A percentile compares a stretch with the other conserved stretches of the same genome.
These are phyloP conservation scores for Trichosporon ovoides DNA, from an alignment of 1,284 basidiomycete genomes.

Conservation along the genomic window DNA sequence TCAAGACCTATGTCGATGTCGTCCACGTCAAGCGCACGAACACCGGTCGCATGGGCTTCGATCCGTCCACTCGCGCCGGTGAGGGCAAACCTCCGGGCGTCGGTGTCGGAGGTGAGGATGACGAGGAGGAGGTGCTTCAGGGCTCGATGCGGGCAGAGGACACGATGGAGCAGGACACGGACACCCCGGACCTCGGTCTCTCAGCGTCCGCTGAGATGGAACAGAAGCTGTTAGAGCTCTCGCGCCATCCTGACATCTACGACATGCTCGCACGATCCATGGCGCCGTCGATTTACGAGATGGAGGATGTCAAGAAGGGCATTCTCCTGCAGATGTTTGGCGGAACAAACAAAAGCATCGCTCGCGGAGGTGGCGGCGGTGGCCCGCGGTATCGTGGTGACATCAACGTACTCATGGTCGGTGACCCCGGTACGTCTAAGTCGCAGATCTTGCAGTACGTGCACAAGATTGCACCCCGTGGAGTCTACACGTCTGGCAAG, in stretches of 20 bases:
- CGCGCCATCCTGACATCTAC: constrained; percentile 69
- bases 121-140: constrained; percentile 56
- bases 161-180: constrained; percentile 38
- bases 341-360: constrained; percentile 93
- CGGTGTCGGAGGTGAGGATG: constrained; percentile 79
- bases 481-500: constrained; percentile 94
- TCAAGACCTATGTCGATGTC: constrained; percentile 93
- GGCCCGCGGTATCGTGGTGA: constrained; percentile 95
- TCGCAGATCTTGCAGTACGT: constrained; percentile 97
- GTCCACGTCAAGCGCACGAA: constrained; percentile 81
- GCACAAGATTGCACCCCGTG: constrained; percentile 95
- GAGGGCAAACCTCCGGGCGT: constrained; percentile 59
- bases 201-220: constrained; percentile 53
- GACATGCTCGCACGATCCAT: constrained; percentile 77
- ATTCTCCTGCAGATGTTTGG: constrained; percentile 94
- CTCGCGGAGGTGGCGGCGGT: constrained; percentile 85
- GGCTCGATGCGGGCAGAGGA: constrained; percentile 23
- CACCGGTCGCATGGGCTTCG: constrained; percentile 66
- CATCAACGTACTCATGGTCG: constrained; percentile 94
- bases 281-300: constrained; percentile 93
- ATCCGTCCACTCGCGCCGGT: constrained; percentile 66
- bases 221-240: constrained; percentile 52
- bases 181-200: constrained; percentile 53
- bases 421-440: constrained; percentile 97
- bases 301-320: constrained; percentile 99